Conservation (phyloP, 352 stramenopile genomes). For the Thraustochytrium sp. region DNA sequence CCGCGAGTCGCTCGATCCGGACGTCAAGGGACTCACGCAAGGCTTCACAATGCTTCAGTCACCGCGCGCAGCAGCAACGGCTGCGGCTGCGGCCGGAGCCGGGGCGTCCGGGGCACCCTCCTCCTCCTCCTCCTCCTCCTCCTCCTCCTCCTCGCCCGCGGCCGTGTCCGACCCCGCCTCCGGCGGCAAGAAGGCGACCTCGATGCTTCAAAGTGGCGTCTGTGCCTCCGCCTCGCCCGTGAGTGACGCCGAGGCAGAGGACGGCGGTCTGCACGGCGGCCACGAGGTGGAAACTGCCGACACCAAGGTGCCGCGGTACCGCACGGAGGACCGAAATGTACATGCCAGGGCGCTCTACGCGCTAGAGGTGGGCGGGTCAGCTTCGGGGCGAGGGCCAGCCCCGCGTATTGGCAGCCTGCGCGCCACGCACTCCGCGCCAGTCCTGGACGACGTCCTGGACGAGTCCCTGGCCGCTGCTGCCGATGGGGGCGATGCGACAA, state of each 20-base stretch:
- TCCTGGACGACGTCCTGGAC: background rate
- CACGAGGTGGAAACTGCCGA: background rate
- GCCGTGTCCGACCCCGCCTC: too few relatives aligned
- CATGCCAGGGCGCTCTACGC: background rate
- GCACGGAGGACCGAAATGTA: background rate
- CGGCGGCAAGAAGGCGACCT: too few relatives aligned
- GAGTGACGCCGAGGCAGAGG: background rate
- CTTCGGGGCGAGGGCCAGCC: background rate
- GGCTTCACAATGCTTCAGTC: conserved; percentile 1
- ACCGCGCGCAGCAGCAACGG: background rate
- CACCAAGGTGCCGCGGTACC: background rate
- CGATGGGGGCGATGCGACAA: background rate
- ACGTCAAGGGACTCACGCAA: conserved; percentile 11
- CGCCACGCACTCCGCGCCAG: background rate
- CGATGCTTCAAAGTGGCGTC: too few relatives aligned
- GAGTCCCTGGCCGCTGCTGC: background rate
- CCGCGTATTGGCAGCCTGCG: background rate
- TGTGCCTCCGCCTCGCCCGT: too few relatives aligned
- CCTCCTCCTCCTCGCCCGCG: too few relatives aligned
- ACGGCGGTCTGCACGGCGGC: background rate
- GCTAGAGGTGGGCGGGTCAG: background rate
- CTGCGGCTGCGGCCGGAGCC: background rate
- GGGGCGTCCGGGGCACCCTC: too few relatives aligned
- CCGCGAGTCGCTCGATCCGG: background rate
- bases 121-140: too few relatives aligned